phyloP scores from a whole-genome alignment of 2,329 filamentous ascomycete species.

The Epichloe typhina region DNA sequence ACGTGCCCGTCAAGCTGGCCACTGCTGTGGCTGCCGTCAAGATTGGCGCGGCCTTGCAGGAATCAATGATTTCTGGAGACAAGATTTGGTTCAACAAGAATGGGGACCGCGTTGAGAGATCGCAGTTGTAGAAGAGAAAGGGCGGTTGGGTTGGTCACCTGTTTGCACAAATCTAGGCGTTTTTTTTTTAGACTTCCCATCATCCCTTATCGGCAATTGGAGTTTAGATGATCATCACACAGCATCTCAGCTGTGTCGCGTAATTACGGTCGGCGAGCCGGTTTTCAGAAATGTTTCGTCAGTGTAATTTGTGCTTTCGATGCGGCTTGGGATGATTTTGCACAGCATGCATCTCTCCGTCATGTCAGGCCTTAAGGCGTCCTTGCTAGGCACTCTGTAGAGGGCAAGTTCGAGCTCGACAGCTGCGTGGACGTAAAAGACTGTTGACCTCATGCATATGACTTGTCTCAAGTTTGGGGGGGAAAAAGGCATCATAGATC shows the following conservation, averaged over 20 bases:
- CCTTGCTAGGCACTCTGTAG: too few relatives aligned
- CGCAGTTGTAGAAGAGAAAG: constrained; percentile 1
- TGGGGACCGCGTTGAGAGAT: constrained; percentile 5
- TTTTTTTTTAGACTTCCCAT: background rate
- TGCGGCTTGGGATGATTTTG: too few relatives aligned
- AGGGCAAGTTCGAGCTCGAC: too few relatives aligned
- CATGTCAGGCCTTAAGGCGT: too few relatives aligned
- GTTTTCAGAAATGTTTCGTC: background rate
- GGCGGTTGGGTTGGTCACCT: background rate
- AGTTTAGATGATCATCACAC: too few relatives aligned
- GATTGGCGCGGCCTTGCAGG: constrained; percentile 48
- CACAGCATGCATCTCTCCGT: too few relatives aligned
- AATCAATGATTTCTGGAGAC: constrained; percentile 38
- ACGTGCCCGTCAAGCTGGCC: constrained; percentile 40
- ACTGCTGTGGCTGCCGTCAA: constrained; percentile 45
- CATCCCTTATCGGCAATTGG: background rate
- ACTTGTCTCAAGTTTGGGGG: too few relatives aligned
- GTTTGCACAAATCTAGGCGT: background rate
- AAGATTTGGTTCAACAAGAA: constrained; percentile 43
- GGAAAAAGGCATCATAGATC: too few relatives aligned
- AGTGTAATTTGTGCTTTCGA: too few relatives aligned
- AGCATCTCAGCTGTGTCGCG: too few relatives aligned
- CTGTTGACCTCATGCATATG: too few relatives aligned
- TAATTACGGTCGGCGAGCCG: background rate
- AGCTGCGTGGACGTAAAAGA: too few relatives aligned